phyloP scores from a whole-genome alignment of 305 asterid genomes.

The Fraxinus platypoda region DNA sequence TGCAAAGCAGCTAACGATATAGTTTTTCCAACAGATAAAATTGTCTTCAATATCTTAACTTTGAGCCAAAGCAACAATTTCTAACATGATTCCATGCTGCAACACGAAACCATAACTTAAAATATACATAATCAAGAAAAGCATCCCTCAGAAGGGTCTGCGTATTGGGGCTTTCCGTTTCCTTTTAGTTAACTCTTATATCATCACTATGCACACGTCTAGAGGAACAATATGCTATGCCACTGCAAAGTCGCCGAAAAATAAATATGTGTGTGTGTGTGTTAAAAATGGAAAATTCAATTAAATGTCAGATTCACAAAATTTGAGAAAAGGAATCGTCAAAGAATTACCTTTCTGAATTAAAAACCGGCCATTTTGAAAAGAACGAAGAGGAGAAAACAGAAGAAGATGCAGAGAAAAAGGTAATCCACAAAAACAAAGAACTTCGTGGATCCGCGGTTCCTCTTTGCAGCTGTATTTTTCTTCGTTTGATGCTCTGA shows the following conservation, averaged over 20 bases:
- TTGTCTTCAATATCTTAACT: background rate
- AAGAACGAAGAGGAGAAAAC: slow-evolving; percentile 36
- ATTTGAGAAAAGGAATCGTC: background rate
- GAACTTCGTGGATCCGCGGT: slow-evolving; percentile 36
- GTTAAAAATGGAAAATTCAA: background rate
- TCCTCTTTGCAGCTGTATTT: slow-evolving; percentile 20
- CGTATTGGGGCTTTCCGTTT: background rate
- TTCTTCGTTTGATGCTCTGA: slow-evolving; percentile 19
- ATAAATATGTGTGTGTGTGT: background rate
- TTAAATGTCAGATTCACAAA: background rate
- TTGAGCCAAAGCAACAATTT: background rate
- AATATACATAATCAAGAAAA: background rate
- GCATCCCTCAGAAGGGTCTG: background rate
- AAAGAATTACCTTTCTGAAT: slow-evolving; percentile 21
- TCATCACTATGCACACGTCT: background rate
- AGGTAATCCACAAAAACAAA: slow-evolving; percentile 37
- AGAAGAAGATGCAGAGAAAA: slow-evolving; percentile 37
- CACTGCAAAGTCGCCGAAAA: background rate
- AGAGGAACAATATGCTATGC: background rate
- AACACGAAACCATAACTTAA: background rate
- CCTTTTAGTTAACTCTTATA: background rate
- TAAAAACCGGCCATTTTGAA: slow-evolving; percentile 31
- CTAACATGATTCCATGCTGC: background rate
- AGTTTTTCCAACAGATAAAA: background rate
- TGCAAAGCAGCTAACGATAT: background rate